Evolutionary conservation across 352 stramenopile genomes (phyloP), one percentile per base, ranked within the genome.

Genomic region (Phytophthora megakarya): DNA sequence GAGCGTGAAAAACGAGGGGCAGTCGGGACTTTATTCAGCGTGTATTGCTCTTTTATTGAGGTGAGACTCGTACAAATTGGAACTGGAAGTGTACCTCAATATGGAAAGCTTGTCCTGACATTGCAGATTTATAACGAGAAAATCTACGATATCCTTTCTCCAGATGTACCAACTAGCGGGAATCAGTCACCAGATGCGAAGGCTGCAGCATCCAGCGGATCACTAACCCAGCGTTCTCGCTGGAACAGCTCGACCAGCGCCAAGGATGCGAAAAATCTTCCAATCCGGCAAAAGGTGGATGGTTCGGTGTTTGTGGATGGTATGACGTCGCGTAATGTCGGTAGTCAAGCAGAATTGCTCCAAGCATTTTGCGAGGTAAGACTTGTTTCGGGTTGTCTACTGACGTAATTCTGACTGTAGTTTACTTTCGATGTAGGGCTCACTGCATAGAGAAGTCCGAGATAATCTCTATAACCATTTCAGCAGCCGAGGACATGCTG

Each of bases 401-500:
- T 15, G 0, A 33, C 30, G 5, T 16, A n/a, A 18, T 8, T 40
- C 3, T 63, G 8, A 52, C 21, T 5, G 18, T 42, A 22, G 12
- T 26, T 37, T 53, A 9, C 19, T 45, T 33, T 40, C 45, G 42
- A 6, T 26, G 22, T 44, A 90, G 79, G 82, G 82, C 7, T 91
- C 78, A 2, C 45, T 76, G 55, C 85, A 91, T 56, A 76, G 80
- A 37, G 80, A 91, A 60, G 78, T 89, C 3, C 78, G 82, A 23
- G 80, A 91, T 56, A 91, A 91, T 44, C 40, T 91, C 5, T 89
- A 88, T 72, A 89, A 89, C 59, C 78, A 90, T 45, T 76, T 83
- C 58, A 89, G 76, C 23, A 88, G 77, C 38, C 79, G 76, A 50
- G 84, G 84, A 1, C 82, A 93, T 59, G 82, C 82, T 7, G 75